Conservation (phyloP, 257 asterid species). For the Solanum chaucha region DNA sequence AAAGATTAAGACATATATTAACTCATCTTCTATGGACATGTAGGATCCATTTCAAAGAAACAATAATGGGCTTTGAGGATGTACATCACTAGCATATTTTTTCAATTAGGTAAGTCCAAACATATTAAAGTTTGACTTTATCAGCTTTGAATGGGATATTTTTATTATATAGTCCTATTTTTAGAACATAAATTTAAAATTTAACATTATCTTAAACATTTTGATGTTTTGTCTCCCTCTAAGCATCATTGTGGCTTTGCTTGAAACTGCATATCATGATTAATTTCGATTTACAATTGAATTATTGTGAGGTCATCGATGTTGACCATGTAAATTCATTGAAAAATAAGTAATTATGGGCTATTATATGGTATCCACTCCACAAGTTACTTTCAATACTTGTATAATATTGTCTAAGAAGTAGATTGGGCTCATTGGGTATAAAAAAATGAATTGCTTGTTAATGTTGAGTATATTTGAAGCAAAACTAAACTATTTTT, state of each 20-base stretch:
- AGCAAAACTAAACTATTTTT: not conserved
- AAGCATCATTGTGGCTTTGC: not conserved
- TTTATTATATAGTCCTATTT: not conserved
- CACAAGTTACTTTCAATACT: too few species aligned
- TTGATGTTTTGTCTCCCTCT: slow-evolving; percentile 23
- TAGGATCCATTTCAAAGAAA: not conserved
- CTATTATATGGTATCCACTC: not conserved
- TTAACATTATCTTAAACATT: not conserved
- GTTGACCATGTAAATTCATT: slow-evolving; percentile 30
- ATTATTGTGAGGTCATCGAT: slow-evolving; percentile 20
- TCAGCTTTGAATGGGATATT: not conserved
- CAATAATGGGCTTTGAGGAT: not conserved
- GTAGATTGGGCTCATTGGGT: not conserved
- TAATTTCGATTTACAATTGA: not conserved
- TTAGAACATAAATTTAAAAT: not conserved
- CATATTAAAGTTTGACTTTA: not conserved
- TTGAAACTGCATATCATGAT: not conserved
- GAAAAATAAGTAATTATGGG: slow-evolving; percentile 23
- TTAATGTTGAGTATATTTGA: not conserved
- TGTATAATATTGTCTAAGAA: too few species aligned
- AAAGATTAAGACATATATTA: not conserved
- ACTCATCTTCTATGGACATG: not conserved
- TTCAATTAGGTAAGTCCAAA: rapidly evolving
- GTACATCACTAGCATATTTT: not conserved
- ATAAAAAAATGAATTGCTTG: not conserved